Evolutionary conservation across 2,329 filamentous ascomycete species (phyloP).

Genomic region (Graphiopsis chlorocephala): DNA sequence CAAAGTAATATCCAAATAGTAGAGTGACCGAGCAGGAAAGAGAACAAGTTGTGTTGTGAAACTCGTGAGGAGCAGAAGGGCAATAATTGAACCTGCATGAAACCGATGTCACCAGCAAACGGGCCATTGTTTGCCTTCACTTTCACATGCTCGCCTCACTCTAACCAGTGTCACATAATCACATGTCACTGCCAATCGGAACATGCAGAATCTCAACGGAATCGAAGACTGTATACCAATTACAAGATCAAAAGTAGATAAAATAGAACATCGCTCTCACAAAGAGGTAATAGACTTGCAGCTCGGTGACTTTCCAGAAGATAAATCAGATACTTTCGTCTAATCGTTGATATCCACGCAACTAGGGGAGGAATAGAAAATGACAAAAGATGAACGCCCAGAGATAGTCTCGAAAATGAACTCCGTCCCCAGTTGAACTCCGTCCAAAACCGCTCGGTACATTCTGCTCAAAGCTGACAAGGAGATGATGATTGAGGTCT

Average conservation of each 20-base stretch:
- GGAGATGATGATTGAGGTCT: not conserved
- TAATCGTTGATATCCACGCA: constrained; percentile 11
- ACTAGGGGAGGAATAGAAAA: not conserved
- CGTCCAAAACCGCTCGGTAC: not conserved
- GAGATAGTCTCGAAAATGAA: not conserved
- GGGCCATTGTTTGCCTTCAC: not conserved
- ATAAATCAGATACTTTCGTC: constrained; percentile 13
- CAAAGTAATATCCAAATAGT: not conserved
- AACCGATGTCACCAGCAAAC: constrained; percentile 3
- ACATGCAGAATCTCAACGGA: not conserved
- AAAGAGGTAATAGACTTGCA: not conserved
- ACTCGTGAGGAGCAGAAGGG: not conserved
- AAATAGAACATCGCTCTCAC: not conserved
- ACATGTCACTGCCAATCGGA: not conserved
- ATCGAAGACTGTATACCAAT: not conserved
- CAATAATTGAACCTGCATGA: not conserved
- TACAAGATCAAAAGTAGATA: not conserved
- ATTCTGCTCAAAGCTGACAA: constrained; percentile 4
- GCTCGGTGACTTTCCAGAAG: not conserved
- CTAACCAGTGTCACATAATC: not conserved
- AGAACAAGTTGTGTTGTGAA: not conserved
- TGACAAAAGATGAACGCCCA: not conserved
- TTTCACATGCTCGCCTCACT: not conserved
- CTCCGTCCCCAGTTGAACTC: not conserved
- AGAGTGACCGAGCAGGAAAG: not conserved